Evolutionary conservation across 2,329 filamentous ascomycete species (phyloP).

Genomic region (Zymoseptoria ardabiliae): DNA sequence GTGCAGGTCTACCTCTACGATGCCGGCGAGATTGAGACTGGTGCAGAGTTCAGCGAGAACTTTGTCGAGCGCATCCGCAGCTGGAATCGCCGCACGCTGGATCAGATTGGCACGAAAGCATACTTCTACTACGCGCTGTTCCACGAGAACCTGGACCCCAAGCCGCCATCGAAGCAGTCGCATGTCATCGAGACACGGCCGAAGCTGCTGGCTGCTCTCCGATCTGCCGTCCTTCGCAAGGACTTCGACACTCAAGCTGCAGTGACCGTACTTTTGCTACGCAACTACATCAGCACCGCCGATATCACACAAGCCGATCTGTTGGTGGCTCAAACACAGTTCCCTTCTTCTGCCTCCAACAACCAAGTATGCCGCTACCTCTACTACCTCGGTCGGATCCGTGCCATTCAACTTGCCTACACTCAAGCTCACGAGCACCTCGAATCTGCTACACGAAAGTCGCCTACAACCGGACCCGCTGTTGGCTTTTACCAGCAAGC

Average conservation of each 20-base stretch:
- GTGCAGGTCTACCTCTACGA: slow-evolving; percentile 73
- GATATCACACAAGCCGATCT: slow-evolving; percentile 96
- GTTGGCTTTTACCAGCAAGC: slow-evolving; percentile 93
- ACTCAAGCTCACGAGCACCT: slow-evolving; percentile 94
- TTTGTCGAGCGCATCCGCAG: slow-evolving; percentile 79
- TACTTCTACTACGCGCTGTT: slow-evolving; percentile 98
- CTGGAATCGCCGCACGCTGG: slow-evolving; percentile 86
- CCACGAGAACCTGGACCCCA: slow-evolving; percentile 80
- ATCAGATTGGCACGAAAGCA: slow-evolving; percentile 86
- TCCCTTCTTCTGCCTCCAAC: slow-evolving; percentile 88
- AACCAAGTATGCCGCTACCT: slow-evolving; percentile 97
- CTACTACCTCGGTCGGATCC: slow-evolving; percentile 94
- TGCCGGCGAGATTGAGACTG: slow-evolving; percentile 69
- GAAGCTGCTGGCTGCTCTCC: slow-evolving; percentile 75
- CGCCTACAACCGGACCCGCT: slow-evolving; percentile 79
- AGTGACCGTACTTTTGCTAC: slow-evolving; percentile 86
- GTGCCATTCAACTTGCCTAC: slow-evolving; percentile 92
- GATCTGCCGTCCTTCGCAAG: slow-evolving; percentile 93
- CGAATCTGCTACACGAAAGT: slow-evolving; percentile 88
- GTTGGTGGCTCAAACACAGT: slow-evolving; percentile 89
- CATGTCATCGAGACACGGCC: slow-evolving; percentile 81
- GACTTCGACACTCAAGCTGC: slow-evolving; percentile 96
- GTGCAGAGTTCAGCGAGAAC: slow-evolving; percentile 74
- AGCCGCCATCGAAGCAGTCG: slow-evolving; percentile 82
- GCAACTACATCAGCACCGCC: slow-evolving; percentile 92